Evolutionary conservation across 371 early-diverging fungal genomes (phyloP).

Genomic region (Mortierella sp.): DNA sequence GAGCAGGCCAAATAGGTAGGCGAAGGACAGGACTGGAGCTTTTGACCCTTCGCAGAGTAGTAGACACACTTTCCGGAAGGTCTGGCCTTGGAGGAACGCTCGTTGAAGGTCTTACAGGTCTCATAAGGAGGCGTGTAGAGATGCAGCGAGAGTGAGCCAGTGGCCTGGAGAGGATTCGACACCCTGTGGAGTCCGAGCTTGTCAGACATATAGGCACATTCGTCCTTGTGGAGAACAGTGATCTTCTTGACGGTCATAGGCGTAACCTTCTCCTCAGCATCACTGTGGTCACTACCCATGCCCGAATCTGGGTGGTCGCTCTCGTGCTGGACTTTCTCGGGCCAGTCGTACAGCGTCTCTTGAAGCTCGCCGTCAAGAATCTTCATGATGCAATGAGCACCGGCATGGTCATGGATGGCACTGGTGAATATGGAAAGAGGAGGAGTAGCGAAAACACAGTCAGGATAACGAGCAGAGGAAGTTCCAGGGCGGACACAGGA

Average conservation of each 20-base stretch:
- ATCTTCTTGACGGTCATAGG: conserved; percentile 57
- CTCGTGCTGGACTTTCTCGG: conserved; percentile 55
- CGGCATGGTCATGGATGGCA: conserved; percentile 93
- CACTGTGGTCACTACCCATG: conserved; percentile 38
- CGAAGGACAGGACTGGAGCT: conserved; percentile 45
- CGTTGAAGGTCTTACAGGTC: conserved; percentile 87
- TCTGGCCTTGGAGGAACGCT: conserved; percentile 76
- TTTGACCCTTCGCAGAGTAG: conserved; percentile 70
- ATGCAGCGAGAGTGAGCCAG: conserved; percentile 87
- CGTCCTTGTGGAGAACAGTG: conserved; percentile 67
- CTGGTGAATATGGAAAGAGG: conserved; percentile 26
- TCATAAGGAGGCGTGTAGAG: conserved; percentile 93
- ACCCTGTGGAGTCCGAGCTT: conserved; percentile 91
- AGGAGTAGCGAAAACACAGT: neutral
- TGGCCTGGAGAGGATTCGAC: conserved; percentile 71
- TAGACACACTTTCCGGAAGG: conserved; percentile 77
- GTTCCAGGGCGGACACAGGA: neutral
- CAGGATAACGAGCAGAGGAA: neutral
- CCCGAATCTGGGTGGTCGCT: conserved; percentile 40
- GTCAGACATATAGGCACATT: conserved; percentile 92
- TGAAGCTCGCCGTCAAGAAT: conserved; percentile 85
- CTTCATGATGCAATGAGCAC: conserved; percentile 95
- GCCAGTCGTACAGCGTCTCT: conserved; percentile 88
- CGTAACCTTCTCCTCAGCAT: conserved; percentile 29
- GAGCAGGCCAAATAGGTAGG: conserved; percentile 48